These are phyloP conservation scores for Stemphylium vesicarium DNA, from an alignment of 2,329 filamentous ascomycete genomes.

Conservation along the genomic window DNA sequence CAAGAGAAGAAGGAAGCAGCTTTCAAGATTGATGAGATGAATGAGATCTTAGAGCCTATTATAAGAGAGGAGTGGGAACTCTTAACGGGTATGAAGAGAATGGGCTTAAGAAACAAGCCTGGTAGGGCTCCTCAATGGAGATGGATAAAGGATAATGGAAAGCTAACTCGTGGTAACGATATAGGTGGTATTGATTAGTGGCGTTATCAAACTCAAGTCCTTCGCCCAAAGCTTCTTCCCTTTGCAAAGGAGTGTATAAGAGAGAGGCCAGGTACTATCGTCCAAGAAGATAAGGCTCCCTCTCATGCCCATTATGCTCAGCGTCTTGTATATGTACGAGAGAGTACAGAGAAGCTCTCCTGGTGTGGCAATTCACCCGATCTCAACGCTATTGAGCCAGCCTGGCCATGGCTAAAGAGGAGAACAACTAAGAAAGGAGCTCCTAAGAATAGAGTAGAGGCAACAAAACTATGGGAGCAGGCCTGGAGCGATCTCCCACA, in stretches of 20 bases:
- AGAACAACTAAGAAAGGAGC: constrained; percentile 3
- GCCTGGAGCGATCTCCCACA: no score
- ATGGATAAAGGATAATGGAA: constrained; percentile 7
- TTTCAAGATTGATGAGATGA: constrained; percentile 9
- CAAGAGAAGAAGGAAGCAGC: constrained; percentile 4
- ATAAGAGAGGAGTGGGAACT: constrained; percentile 17
- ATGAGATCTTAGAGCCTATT: constrained; percentile 11
- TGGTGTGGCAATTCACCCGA: constrained; percentile 18
- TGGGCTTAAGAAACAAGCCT: constrained; percentile 7
- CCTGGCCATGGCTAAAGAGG: constrained; percentile 16
- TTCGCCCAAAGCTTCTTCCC: constrained; percentile 13
- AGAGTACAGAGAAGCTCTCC: constrained; percentile 6
- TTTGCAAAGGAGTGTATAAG: constrained; percentile 15
- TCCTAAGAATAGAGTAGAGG: neutral
- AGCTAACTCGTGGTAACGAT: constrained; percentile 8
- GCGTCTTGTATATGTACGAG: neutral
- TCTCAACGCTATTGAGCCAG: constrained; percentile 16
- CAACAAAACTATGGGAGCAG: constrained; percentile 1
- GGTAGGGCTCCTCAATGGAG: constrained; percentile 1
- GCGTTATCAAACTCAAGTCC: constrained; percentile 8
- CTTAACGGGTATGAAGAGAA: constrained; percentile 2
- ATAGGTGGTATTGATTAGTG: constrained; percentile 14
- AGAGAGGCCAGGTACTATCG: constrained; percentile 7
- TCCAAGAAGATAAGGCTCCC: constrained; percentile 22
- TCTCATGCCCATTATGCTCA: constrained; percentile 4